Conservation (phyloP, 1,284 basidiomycete genomes). For the Heimioporus retisporus region DNA sequence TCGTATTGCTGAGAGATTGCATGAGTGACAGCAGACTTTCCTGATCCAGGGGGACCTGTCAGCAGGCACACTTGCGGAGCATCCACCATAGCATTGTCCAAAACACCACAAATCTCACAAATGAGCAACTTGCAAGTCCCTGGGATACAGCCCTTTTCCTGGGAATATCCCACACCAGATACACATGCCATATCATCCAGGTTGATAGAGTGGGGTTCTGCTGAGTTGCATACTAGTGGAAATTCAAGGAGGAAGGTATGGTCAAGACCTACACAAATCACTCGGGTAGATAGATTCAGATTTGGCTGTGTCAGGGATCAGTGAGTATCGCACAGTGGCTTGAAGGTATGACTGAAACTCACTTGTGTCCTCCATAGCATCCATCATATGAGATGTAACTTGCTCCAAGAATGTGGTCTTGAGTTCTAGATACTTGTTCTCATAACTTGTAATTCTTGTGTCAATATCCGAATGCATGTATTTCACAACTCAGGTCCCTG, state of each 20-base stretch:
- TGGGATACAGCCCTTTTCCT: conserved; percentile 1
- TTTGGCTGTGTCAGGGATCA: neutral
- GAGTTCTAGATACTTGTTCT: conserved; percentile 10
- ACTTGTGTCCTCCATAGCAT: neutral
- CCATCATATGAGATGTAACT: neutral
- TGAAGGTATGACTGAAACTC: too few relatives aligned
- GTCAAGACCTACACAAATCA: too few relatives aligned
- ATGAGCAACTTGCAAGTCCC: conserved; percentile 6
- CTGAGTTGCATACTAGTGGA: neutral
- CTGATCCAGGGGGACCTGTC: neutral
- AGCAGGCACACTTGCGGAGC: conserved; percentile 9
- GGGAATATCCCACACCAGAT: neutral
- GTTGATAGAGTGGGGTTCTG: neutral
- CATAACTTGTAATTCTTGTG: conserved; percentile 9
- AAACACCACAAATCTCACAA: conserved; percentile 6
- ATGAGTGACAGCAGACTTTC: conserved; percentile 10
- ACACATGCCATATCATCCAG: neutral
- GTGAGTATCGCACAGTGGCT: too few relatives aligned
- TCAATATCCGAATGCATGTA: conserved; percentile 3
- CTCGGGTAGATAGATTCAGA: neutral
- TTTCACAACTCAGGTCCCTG: neutral
- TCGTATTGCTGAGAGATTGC: conserved; percentile 7
- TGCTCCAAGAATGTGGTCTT: conserved; percentile 10
- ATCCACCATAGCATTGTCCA: neutral
- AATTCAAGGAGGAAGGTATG: neutral